Base-by-base conservation (phyloP, 805 yeast species). In the Sungouiozyma ichnusensis region DNA sequence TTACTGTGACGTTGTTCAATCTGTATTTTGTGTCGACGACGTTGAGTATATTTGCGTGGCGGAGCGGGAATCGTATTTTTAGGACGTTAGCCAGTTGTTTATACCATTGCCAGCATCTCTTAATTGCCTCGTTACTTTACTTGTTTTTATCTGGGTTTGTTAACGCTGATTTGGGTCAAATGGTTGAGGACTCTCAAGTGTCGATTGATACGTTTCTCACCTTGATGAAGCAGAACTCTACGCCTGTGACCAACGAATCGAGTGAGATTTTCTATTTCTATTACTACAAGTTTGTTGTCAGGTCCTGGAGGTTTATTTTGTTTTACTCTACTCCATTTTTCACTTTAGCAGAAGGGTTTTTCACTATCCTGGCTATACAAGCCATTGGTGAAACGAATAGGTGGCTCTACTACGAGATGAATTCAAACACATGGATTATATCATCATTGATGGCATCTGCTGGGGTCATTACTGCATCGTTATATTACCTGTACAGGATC, bases 271-370 rank as follows among this genome's bases (percentile, higher is more conserved):
- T 58, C n/a, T 58, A 57, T 41, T 52, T 53, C 44, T 54, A 57
- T 35, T 65, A 63, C 36, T 60, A 62, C 38, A 55, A 50, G 37
- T 62, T 55, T 43, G 52, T 74, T 7, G 71, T 83, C 35, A 64
- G 67, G 43, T 72, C 82, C 11, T 92, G 97, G 97, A 74, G 76
- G 46, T 58, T 72, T 37, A 63, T 82, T 24, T 67, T 92, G 32
- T 69, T 77, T 40, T 84, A 87, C 57, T 77, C 95, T 4, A 92
- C 98, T 0, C 92, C 96, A 1, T 67, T 85, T 37, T 90, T 92
- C 62, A 85, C 96, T 0, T 70, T 87, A 16, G 66, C 88, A 40
- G 98, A 92, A 64, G 98, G 98, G 1, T 80, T 92, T 52, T 94
- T 96, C 62, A 79, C 96, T 1, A 73, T 92, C 19, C 68, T 92